Evolutionary conservation across 2,329 filamentous ascomycete species (phyloP), one percentile per base, ranked within the genome.

Genomic region (Pyrenochaeta sp.): DNA sequence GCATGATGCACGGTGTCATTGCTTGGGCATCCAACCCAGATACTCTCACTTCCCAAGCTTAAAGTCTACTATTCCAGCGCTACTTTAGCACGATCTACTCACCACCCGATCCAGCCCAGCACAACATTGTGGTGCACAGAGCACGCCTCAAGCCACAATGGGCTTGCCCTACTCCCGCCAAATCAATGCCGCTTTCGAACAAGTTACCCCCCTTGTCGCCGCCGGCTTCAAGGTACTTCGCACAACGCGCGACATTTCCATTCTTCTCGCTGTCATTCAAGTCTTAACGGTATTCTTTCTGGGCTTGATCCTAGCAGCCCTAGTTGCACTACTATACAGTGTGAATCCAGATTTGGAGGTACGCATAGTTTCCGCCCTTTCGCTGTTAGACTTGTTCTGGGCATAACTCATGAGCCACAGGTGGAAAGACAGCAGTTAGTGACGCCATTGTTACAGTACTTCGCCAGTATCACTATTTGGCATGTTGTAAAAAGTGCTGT

Each of bases 151-250:
- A 7, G n/a, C 18, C 41, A 70, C 51, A 37, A 83, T 83, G 81
- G 81, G 81, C 11, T 78, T 83, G 45, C 82, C 81, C 1, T 83
- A 82, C 69, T 82, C 79, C 12, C 78, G 77, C 61, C 75, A 83
- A 56, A 83, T 83, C 60, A 78, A 82, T 61, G 71, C 78, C 2
- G 81, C 81, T 32, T 82, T 83, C 66, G 78, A 81, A 54, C 79
- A 83, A 70, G 81, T 84, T 23, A 82, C 80, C 0, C 81, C 82
- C 0, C 78, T 84, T 4, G 81, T 83, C 2, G 79, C 77, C 1
- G 77, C 76, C 0, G 80, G 78, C 20, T 83, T 78, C 70, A 71
- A 81, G 58, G 78, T 83, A 21, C 72, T 83, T 1, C 73, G 77
- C 50, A 83, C 81, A 0, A 82, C 77, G 7, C 79, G 78, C 52